Conservation (phyloP, 228 moss, liverwort and hornwort species). For the Sphagnum magellanicum region DNA sequence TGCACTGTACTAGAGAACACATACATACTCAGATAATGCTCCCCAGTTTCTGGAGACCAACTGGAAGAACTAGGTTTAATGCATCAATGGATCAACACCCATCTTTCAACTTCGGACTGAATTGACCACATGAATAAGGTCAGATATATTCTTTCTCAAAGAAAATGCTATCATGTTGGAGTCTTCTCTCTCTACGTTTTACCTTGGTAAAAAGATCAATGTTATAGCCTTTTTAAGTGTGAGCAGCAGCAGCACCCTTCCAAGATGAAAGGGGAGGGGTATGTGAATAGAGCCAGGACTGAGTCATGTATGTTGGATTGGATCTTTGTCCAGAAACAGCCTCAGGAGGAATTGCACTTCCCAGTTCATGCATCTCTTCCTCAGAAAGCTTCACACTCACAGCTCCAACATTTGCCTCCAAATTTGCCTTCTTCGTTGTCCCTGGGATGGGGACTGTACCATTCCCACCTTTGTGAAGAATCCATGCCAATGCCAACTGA, state of each 20-base stretch:
- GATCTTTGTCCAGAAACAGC: background rate
- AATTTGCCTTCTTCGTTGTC: background rate
- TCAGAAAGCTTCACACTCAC: background rate
- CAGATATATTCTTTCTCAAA: no score
- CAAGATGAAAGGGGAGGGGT: conserved; percentile 13
- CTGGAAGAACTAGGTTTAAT: no score
- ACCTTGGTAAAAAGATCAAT: no score
- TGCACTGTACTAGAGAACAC: no score
- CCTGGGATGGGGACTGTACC: background rate
- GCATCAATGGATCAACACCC: no score
- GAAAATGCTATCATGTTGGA: no score
- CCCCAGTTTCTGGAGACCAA: no score
- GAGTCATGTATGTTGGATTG: background rate
- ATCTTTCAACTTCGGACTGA: no score
- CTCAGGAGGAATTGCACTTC: background rate
- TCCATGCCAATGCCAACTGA: background rate
- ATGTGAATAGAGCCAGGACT: background rate
- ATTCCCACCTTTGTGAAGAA: background rate
- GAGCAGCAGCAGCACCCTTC: background rate
- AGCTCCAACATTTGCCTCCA: background rate
- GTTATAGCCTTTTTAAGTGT: no score
- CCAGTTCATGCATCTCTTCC: background rate
- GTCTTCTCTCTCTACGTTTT: no score
- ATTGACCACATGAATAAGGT: no score
- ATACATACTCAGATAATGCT: no score